Evolutionary conservation across 768 basidiomycete species (phyloP).

Genomic region (Asterophora lycoperdoides): DNA sequence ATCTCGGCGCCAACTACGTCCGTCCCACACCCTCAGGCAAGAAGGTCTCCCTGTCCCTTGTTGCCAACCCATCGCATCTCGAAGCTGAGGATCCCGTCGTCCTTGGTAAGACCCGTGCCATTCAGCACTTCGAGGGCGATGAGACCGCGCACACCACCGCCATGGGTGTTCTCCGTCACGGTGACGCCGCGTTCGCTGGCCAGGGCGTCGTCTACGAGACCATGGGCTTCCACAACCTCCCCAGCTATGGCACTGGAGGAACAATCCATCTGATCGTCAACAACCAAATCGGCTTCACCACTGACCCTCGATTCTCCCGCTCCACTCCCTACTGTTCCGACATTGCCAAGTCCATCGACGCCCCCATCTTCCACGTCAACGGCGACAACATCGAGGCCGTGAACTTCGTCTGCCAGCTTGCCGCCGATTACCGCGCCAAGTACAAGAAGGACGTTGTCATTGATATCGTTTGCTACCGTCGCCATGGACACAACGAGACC

Average conservation of each 20-base stretch:
- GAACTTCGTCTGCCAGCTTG: conserved; percentile 96
- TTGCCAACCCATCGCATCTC: conserved; percentile 97
- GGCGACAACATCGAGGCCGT: conserved; percentile 98
- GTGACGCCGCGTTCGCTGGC: conserved; percentile 97
- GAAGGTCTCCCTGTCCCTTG: conserved; percentile 94
- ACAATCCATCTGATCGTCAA: conserved; percentile 98
- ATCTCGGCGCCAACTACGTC: conserved; percentile 98
- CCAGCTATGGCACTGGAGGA: conserved; percentile 94
- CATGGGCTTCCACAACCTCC: conserved; percentile 95
- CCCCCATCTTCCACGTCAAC: conserved; percentile 99
- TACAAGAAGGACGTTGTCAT: conserved; percentile 99
- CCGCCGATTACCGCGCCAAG: conserved; percentile 96
- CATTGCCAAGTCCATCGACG: conserved; percentile 96
- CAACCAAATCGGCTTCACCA: conserved; percentile 99
- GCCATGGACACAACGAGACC: conserved; percentile 99
- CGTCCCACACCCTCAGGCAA: conserved; percentile 97
- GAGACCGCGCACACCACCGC: conserved; percentile 76
- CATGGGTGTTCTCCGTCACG: conserved; percentile 94
- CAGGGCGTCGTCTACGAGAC: conserved; percentile 99
- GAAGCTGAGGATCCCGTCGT: conserved; percentile 98
- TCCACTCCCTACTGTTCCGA: conserved; percentile 98
- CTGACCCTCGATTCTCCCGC: conserved; percentile 94
- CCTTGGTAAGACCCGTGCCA: conserved; percentile 96
- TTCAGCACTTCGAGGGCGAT: conserved; percentile 92
- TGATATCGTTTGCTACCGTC: conserved; percentile 98